Conservation (phyloP, 2,329 filamentous ascomycete species). For the Penicillium sp. region DNA sequence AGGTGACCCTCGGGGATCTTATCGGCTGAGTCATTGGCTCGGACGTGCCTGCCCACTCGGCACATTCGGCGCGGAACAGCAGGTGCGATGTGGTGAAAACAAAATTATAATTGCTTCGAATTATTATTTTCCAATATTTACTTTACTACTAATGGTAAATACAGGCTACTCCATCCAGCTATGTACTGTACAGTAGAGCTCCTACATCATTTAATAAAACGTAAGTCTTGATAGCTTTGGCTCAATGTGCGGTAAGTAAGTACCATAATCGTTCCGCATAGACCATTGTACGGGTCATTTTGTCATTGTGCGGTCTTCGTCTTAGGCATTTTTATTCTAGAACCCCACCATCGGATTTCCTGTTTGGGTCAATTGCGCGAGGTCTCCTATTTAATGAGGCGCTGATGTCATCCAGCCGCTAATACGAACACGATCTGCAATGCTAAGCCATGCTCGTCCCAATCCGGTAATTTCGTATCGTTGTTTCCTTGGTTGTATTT, state of each 20-base stretch:
- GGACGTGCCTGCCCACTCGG: conserved; percentile 3
- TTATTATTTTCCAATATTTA: too few species aligned
- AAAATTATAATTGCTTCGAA: too few species aligned
- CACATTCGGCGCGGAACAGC: not conserved
- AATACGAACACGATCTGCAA: conserved; percentile 12
- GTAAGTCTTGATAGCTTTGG: too few species aligned
- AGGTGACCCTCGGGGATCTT: conserved; percentile 30
- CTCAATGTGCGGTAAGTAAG: too few species aligned
- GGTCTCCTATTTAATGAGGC: not conserved
- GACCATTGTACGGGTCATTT: too few species aligned
- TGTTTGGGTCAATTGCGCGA: conserved; percentile 13
- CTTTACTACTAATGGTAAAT: too few species aligned
- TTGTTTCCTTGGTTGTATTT: not conserved
- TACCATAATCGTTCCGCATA: too few species aligned
- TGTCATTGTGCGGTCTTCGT: not conserved
- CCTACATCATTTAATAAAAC: too few species aligned
- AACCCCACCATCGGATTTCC: not conserved
- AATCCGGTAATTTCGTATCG: conserved; percentile 4
- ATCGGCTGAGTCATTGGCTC: conserved; percentile 29
- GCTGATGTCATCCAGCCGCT: conserved; percentile 14
- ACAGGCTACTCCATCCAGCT: too few species aligned
- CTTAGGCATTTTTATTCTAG: not conserved
- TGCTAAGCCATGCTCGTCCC: conserved; percentile 3
- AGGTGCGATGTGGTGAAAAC: too few species aligned
- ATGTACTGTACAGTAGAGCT: too few species aligned